Evolutionary conservation across 768 basidiomycete species (phyloP).

Genomic region (Chalciporus pseudorubinellus): DNA sequence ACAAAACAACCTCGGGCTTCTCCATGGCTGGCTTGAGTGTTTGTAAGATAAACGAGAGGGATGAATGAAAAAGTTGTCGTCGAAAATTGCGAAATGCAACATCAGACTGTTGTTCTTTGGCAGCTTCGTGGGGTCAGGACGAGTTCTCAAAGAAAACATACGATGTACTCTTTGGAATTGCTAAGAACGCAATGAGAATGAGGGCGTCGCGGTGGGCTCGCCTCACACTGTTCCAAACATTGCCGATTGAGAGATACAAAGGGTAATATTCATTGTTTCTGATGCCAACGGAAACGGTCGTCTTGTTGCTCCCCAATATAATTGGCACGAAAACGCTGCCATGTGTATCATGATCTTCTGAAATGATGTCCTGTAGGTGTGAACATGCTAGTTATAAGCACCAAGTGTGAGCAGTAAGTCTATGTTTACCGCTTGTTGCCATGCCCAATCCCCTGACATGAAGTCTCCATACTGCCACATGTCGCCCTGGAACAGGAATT

Average conservation of each 20-base stretch:
- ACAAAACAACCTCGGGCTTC: constrained; percentile 21
- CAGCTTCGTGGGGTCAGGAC: not conserved
- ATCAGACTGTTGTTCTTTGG: constrained; percentile 10
- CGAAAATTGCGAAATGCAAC: constrained; percentile 27
- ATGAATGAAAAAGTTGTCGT: constrained; percentile 32
- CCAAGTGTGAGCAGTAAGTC: no score
- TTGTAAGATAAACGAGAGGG: constrained; percentile 21
- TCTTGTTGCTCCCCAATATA: constrained; percentile 17
- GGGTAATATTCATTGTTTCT: constrained; percentile 14
- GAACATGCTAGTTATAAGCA: not conserved
- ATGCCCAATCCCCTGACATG: constrained; percentile 16
- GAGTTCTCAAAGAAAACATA: not conserved
- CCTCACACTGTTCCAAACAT: constrained; percentile 9
- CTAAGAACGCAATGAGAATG: constrained; percentile 22
- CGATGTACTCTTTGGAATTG: constrained; percentile 33
- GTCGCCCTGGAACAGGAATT: not conserved
- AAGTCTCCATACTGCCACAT: constrained; percentile 2
- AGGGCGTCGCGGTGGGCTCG: constrained; percentile 6
- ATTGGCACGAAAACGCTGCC: constrained; percentile 13
- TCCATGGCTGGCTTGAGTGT: constrained; percentile 27
- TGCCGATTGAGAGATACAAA: constrained; percentile 15
- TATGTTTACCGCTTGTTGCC: constrained; percentile 4
- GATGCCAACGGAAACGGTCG: constrained; percentile 13
- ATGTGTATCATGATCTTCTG: constrained; percentile 8
- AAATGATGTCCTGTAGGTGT: constrained; percentile 27